phyloP scores from a whole-genome alignment of 306 rosid genomes.

The Arachis hypogaea region DNA sequence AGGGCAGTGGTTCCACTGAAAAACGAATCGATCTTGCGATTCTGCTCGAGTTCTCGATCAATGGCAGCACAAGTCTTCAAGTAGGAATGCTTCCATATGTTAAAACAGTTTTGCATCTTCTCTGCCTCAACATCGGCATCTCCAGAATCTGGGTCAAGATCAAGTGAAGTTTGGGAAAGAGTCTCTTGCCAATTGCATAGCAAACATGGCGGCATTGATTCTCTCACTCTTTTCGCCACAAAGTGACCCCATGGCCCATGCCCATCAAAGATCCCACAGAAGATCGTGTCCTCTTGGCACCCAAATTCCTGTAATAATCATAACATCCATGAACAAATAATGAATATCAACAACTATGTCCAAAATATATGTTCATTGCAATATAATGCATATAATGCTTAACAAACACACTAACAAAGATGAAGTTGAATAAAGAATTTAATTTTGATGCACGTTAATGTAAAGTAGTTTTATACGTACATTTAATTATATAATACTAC shows the following conservation, averaged over 20 bases:
- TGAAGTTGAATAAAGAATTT: too few species aligned
- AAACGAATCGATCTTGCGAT: slow-evolving; percentile 69
- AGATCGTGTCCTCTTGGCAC: slow-evolving; percentile 82
- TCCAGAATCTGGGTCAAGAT: background rate
- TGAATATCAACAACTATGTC: slow-evolving; percentile 3
- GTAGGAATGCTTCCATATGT: slow-evolving; percentile 77
- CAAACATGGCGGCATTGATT: slow-evolving; percentile 72
- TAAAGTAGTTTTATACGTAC: too few species aligned
- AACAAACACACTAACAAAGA: too few species aligned
- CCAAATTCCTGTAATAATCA: slow-evolving; percentile 73
- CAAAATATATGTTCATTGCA: too few species aligned
- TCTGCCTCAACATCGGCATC: slow-evolving; percentile 50
- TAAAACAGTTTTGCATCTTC: slow-evolving; percentile 53
- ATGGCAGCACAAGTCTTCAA: slow-evolving; percentile 75
- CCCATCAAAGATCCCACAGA: slow-evolving; percentile 87
- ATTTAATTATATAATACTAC: too few species aligned
- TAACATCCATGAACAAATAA: slow-evolving; percentile 28
- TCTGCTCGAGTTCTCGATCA: slow-evolving; percentile 64
- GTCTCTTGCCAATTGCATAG: slow-evolving; percentile 81
- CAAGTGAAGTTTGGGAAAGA: slow-evolving; percentile 57
- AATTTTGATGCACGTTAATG: too few species aligned
- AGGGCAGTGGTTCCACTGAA: slow-evolving; percentile 86
- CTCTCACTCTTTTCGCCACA: slow-evolving; percentile 71
- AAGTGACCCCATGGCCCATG: slow-evolving; percentile 94
- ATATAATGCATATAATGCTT: too few species aligned